Base-by-base conservation (phyloP, 2,329 filamentous ascomycete genomes). In the Botrytis fabae region DNA sequence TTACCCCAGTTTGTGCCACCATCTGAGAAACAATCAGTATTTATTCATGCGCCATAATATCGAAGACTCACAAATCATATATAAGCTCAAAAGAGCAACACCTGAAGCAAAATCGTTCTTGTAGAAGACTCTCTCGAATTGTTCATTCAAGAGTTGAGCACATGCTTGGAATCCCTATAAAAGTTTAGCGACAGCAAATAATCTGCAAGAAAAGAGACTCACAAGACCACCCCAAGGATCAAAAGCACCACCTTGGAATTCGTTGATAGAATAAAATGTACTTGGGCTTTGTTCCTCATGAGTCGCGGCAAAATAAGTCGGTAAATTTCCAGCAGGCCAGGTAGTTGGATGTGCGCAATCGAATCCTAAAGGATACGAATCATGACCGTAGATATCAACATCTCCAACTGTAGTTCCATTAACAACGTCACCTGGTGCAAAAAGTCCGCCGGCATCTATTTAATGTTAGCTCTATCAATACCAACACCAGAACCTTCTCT, bases 1-100 rank as follows among this genome's bases (percentile, higher is more conserved):
- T 94, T 95, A 0, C 93, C 93, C 93, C 93, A 95, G 79, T 95
- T 96, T 0, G 93, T 95, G 9, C 93, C 93, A 22, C 93, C 93
- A 76, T 87, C 78, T 79, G 32, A 12, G 12, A 60, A 20, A 93
- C 46, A 18, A 38, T 77, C n/a, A 77, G 0, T 87, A 90, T 87
- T 88, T 25, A 48, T 44, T 57, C 74, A 35, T 60, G 12, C 46
- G 14, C 12, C 38, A 8, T 35, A 38, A 44, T 2, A 59, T 42
- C 16, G 10, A 32, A 48, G 32, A 75, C 76, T 74, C 9, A 74
- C 81, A 76, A 79, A 90, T 89, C 93, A 95, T 95, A 80, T 94
- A 95, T 1, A 93, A 79, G 76, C 90, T 94, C 73, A 94, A 84
- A 12, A 95, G 88, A 0, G 87, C 89, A 4, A 90, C 86, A 0